phyloP scores from a whole-genome alignment of 2,329 filamentous ascomycete species.

The Colletotrichum euphorbiae region DNA sequence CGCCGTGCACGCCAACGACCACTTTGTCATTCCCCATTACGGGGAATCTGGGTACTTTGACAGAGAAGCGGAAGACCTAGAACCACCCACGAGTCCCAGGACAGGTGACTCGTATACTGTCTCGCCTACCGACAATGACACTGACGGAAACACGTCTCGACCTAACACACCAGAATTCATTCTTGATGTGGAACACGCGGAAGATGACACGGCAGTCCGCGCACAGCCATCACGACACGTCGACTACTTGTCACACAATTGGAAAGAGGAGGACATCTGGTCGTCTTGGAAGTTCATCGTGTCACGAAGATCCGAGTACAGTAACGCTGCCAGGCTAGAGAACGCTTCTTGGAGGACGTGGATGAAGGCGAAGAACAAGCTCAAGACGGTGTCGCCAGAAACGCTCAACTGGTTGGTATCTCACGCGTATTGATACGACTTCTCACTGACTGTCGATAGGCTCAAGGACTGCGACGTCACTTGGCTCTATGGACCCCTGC shows the following conservation, averaged over 20 bases:
- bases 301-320: slow-evolving; percentile 80
- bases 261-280: slow-evolving; percentile 97
- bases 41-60: slow-evolving; percentile 61
- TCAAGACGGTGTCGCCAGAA: slow-evolving; percentile 90
- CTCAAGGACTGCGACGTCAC: slow-evolving; percentile 97
- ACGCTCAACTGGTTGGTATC: slow-evolving; percentile 86
- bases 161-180: slow-evolving; percentile 67
- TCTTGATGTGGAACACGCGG: slow-evolving; percentile 66
- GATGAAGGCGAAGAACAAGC: slow-evolving; percentile 90
- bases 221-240: slow-evolving; percentile 86
- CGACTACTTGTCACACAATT: slow-evolving; percentile 94
- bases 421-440: not conserved
- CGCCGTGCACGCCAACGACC: slow-evolving; percentile 61
- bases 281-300: slow-evolving; percentile 95
- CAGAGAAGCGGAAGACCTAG: slow-evolving; percentile 57
- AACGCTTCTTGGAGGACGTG: slow-evolving; percentile 98
- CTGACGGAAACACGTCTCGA: slow-evolving; percentile 62
- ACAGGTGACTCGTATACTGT: slow-evolving; percentile 62
- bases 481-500: slow-evolving; percentile 95
- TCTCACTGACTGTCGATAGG: slow-evolving; percentile 62
- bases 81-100: slow-evolving; percentile 63
- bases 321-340: slow-evolving; percentile 84
- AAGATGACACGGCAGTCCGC: slow-evolving; percentile 83
- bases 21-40: slow-evolving; percentile 59
- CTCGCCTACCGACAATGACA: slow-evolving; percentile 67